Conservation (phyloP, 768 basidiomycete species). For the Mycena vitilis region DNA sequence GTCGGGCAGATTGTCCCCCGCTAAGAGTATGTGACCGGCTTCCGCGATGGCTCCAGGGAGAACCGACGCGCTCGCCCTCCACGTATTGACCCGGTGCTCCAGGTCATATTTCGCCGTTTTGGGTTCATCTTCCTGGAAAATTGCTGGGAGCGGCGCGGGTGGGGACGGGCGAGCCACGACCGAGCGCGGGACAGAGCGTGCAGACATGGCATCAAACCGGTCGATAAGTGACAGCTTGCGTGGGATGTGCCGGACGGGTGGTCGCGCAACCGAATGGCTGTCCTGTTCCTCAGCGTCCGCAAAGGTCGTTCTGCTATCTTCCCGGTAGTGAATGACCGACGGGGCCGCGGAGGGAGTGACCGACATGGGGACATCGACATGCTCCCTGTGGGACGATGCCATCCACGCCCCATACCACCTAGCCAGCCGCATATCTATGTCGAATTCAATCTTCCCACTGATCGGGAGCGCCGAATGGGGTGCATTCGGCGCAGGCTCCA, state of each 20-base stretch:
- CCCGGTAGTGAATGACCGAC: slow-evolving; percentile 63
- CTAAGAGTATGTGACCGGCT: slow-evolving; percentile 62
- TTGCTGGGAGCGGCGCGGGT: slow-evolving; percentile 48
- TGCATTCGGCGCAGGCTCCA: slow-evolving; percentile 54
- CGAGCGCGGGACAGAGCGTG: slow-evolving; percentile 49
- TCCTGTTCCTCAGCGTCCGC: slow-evolving; percentile 55
- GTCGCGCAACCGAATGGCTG: slow-evolving; percentile 45
- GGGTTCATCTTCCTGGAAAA: slow-evolving; percentile 72
- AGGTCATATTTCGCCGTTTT: slow-evolving; percentile 63
- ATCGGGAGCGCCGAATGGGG: slow-evolving; percentile 64
- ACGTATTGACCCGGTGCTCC: slow-evolving; percentile 69
- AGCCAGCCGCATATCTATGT: slow-evolving; percentile 81
- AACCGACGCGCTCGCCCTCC: slow-evolving; percentile 70
- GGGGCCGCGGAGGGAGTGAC: slow-evolving; percentile 53
- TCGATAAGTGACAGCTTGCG: slow-evolving; percentile 78
- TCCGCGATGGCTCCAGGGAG: slow-evolving; percentile 52
- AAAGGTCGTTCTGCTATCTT: slow-evolving; percentile 63
- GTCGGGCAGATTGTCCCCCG: slow-evolving; percentile 64
- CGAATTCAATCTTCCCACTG: slow-evolving; percentile 86
- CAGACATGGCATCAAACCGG: slow-evolving; percentile 61
- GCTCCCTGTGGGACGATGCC: slow-evolving; percentile 57
- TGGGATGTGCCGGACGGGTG: slow-evolving; percentile 63
- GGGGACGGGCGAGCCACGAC: slow-evolving; percentile 42
- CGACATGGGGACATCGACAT: slow-evolving; percentile 54
- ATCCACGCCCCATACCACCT: slow-evolving; percentile 85